Evolutionary conservation across 2,329 filamentous ascomycete genomes (phyloP).

Genomic region (Pseudocercospora vitis): DNA sequence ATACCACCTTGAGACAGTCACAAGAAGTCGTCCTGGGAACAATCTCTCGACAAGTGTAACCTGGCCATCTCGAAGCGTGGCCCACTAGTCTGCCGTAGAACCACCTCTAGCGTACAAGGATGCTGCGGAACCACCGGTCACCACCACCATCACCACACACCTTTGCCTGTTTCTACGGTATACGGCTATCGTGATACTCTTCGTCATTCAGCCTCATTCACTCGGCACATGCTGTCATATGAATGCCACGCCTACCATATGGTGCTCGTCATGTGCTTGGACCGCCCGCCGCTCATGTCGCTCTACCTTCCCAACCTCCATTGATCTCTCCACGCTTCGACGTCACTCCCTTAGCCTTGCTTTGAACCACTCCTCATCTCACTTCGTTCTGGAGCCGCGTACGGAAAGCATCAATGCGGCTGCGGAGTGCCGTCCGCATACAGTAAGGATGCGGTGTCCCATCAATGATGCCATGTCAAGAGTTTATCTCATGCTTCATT

Average conservation of each 20-base stretch:
- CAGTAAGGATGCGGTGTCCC: background rate
- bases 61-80: background rate
- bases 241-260: background rate
- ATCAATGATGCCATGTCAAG: constrained; percentile 11
- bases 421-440: background rate
- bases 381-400: background rate
- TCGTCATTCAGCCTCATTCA: no score
- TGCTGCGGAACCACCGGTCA: background rate
- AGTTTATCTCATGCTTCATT: constrained; percentile 13
- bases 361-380: background rate
- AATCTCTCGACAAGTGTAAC: no score
- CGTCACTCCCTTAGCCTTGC: background rate
- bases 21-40: no score
- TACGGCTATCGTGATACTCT: no score
- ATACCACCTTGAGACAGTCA: no score
- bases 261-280: background rate
- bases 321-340: background rate
- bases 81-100: background rate
- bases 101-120: background rate
- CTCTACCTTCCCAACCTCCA: background rate
- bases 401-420: background rate
- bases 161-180: no score
- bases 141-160: no score
- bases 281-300: background rate
- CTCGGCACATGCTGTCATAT: background rate